A percentile compares a stretch with the other conserved stretches of the same genome.
These are phyloP conservation scores for Tylopilus sp. DNA, from an alignment of 768 basidiomycete genomes.

Conservation along the genomic window DNA sequence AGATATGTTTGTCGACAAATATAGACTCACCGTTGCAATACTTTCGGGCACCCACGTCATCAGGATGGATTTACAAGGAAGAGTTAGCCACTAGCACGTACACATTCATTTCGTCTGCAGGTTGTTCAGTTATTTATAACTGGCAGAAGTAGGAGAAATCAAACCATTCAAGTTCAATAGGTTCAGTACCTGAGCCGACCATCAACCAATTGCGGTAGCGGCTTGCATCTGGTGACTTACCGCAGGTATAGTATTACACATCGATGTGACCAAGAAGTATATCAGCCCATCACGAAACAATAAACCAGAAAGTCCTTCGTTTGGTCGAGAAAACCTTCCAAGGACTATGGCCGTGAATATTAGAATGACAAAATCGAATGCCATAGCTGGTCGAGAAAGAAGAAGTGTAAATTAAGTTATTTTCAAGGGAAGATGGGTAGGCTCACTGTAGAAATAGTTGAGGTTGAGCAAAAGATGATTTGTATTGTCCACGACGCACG, in stretches of 20 bases:
- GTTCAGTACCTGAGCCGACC: slow-evolving; percentile 20
- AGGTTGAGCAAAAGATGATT: slow-evolving; percentile 56
- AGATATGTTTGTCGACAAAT: background rate
- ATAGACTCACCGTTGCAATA: slow-evolving; percentile 22
- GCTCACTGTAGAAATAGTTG: slow-evolving; percentile 70
- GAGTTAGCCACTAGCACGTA: slow-evolving; percentile 7
- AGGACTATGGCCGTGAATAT: slow-evolving; percentile 53
- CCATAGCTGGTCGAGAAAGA: slow-evolving; percentile 50
- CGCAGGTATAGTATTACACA: slow-evolving; percentile 65
- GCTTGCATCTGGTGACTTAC: slow-evolving; percentile 34
- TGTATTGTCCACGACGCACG: slow-evolving; percentile 52
- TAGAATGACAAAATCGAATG: slow-evolving; percentile 61
- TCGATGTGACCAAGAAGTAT: slow-evolving; percentile 63
- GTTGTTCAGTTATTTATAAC: background rate
- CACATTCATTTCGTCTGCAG: slow-evolving; percentile 27
- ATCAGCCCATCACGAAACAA: slow-evolving; percentile 73
- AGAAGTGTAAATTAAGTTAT: background rate
- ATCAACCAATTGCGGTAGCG: background rate
- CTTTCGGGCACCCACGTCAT: slow-evolving; percentile 5
- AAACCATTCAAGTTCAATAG: slow-evolving; percentile 26
- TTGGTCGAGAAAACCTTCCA: slow-evolving; percentile 42
- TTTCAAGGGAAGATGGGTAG: background rate
- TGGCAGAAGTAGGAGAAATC: background rate
- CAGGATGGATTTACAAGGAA: background rate
- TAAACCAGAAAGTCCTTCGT: slow-evolving; percentile 58